phyloP scores from a whole-genome alignment of 768 basidiomycete species.

The Podaxis sp. region DNA sequence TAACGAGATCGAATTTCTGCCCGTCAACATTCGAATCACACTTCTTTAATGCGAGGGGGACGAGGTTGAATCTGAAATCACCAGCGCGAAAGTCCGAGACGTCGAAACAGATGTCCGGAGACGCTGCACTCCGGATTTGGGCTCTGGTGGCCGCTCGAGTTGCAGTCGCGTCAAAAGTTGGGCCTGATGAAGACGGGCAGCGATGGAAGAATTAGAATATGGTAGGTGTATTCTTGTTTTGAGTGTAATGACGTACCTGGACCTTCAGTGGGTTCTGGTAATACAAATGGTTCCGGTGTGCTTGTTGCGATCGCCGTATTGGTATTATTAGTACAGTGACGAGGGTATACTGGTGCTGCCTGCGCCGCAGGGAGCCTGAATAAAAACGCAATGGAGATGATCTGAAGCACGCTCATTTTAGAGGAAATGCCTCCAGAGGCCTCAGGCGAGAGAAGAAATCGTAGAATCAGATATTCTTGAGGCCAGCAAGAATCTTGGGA shows the following conservation, averaged over 20 bases:
- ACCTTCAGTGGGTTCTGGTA: background rate
- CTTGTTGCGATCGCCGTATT: background rate
- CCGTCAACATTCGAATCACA: slow-evolving; percentile 27
- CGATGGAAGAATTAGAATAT: background rate
- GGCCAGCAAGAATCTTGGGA: background rate
- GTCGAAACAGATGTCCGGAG: slow-evolving; percentile 28
- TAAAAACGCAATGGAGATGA: background rate
- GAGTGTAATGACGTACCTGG: background rate
- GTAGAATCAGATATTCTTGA: background rate
- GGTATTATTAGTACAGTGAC: background rate
- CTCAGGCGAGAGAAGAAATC: background rate
- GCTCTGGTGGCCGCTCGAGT: slow-evolving; percentile 27
- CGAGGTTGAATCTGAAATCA: slow-evolving; percentile 32
- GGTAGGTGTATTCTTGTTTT: background rate
- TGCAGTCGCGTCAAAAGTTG: slow-evolving; percentile 29
- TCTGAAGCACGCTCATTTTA: background rate
- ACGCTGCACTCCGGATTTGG: slow-evolving; percentile 27
- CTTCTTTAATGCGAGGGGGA: slow-evolving; percentile 26
- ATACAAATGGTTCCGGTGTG: background rate
- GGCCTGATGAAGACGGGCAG: slow-evolving; percentile 17
- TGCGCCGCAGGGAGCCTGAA: background rate
- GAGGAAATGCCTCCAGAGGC: background rate
- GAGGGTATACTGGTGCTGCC: background rate
- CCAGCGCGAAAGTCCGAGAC: slow-evolving; percentile 31
- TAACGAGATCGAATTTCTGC: slow-evolving; percentile 34